Conservation (phyloP, 805 yeast species). For the Candida ficus region DNA sequence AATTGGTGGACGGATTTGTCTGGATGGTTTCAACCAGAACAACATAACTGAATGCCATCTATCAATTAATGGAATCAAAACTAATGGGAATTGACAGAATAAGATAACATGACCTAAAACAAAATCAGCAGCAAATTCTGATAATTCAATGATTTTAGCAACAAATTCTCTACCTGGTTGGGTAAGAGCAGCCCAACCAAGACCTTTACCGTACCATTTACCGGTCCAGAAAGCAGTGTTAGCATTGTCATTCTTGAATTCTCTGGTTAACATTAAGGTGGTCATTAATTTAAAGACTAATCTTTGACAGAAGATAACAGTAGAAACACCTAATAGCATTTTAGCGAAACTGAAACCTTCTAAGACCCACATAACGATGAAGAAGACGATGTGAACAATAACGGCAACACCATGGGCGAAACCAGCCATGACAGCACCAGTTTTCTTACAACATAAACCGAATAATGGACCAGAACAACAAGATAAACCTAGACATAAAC, state of each 20-base stretch:
- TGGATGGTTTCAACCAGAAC: constrained; percentile 97
- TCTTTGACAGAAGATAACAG: constrained; percentile 86
- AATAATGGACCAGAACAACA: constrained; percentile 98
- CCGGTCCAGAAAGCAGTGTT: constrained; percentile 99
- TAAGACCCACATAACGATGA: constrained; percentile 94
- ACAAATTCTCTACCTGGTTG: constrained; percentile 94
- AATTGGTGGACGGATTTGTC: constrained; percentile 97
- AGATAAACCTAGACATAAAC: constrained; percentile 72
- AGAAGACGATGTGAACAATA: constrained; percentile 77
- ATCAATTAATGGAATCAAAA: constrained; percentile 83
- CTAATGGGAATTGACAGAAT: constrained; percentile 83
- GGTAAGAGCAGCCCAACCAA: constrained; percentile 91
- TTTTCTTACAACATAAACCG: constrained; percentile 93
- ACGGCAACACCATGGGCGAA: constrained; percentile 95
- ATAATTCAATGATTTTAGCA: constrained; percentile 90
- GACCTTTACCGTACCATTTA: constrained; percentile 94
- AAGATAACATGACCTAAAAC: constrained; percentile 84
- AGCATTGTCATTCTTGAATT: constrained; percentile 90
- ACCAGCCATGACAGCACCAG: constrained; percentile 93
- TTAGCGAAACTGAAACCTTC: constrained; percentile 88
- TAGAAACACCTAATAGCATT: constrained; percentile 79
- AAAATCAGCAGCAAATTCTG: constrained; percentile 96
- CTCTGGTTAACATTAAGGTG: constrained; percentile 77
- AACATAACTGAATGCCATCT: constrained; percentile 97
- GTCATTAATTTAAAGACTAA: constrained; percentile 81